Base-by-base conservation (phyloP, 2,329 filamentous ascomycete genomes). In the Aspergillus viridinutans region DNA sequence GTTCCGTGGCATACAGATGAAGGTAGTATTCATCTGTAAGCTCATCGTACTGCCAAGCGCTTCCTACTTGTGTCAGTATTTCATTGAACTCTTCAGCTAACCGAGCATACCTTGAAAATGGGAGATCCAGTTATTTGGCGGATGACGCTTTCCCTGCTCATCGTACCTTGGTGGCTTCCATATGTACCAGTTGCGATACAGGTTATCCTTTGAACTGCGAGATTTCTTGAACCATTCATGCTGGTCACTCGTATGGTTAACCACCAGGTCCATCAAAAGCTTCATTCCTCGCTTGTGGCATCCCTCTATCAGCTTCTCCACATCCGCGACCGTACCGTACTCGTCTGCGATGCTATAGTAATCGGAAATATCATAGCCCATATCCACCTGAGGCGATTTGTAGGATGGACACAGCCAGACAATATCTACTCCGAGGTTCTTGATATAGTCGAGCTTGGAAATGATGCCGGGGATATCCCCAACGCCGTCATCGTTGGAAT, bases 201-300 rank as follows among this genome's bases (percentile, higher is more conserved):
- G 79, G 65, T 79, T 87, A 61, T 82, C 77, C 56, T 80, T 84
- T 43, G 83, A 85, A 38, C 81, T 82, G 52, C 84, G 78, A 2
- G 85, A 88, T 66, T 89, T 82, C 50, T 83, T 78, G 73, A 90
- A 90, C 88, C 88, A 92, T 3, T 80, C 78, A 64, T 90, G 86
- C 68, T 89, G 80, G 61, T 88, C 83, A 2, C 85, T 88, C 0
- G 88, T 91, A 69, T 93, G 89, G 63, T 92, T 93, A 59, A 92
- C 82, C 1, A 92, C 89, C 3, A 92, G 77, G 67, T 92, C 89
- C 57, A 92, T 81, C 56, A 92, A 85, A 10, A 92, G 73, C 62
- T 83, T 85, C 83, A 92, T 89, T 3, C 81, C 85, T 3, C 86
- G 80, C 17, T 79, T 72, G 58, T 88, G 85, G 43, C 83, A 80